phyloP scores from a whole-genome alignment of 2,329 filamentous ascomycete genomes.

The Raffaelea ambrosiae region DNA sequence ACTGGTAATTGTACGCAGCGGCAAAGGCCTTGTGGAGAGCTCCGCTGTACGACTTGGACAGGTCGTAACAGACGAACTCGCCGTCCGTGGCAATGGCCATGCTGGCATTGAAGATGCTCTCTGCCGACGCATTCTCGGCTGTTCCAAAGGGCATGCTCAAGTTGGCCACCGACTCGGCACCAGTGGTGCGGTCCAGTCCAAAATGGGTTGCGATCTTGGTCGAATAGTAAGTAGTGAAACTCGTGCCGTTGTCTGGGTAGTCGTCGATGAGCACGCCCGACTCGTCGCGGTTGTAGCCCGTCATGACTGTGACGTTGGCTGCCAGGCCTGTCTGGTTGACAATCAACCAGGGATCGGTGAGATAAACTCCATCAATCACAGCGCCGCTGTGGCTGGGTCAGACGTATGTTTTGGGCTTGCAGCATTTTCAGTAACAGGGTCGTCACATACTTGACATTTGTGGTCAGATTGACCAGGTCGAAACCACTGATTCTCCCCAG shows the following conservation, averaged over 20 bases:
- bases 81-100: slow-evolving; percentile 21
- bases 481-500: slow-evolving; percentile 18
- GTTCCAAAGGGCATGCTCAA: neutral
- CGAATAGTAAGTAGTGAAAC: slow-evolving; percentile 13
- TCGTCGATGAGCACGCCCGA: slow-evolving; percentile 16
- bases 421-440: neutral
- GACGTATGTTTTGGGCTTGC: neutral
- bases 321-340: slow-evolving; percentile 18
- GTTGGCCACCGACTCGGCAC: neutral
- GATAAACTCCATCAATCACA: slow-evolving; percentile 22
- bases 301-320: slow-evolving; percentile 22
- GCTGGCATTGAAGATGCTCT: slow-evolving; percentile 23
- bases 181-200: slow-evolving; percentile 1
- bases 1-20: slow-evolving; percentile 25
- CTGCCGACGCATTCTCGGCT: slow-evolving; percentile 8
- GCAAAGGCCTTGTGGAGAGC: slow-evolving; percentile 22
- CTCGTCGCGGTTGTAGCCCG: slow-evolving; percentile 27
- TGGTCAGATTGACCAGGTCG: slow-evolving; percentile 19
- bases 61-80: slow-evolving; percentile 24
- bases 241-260: slow-evolving; percentile 12
- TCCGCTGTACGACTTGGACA: slow-evolving; percentile 25
- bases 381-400: slow-evolving; percentile 11
- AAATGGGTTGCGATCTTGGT: slow-evolving; percentile 10
- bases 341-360: slow-evolving; percentile 17
- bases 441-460: slow-evolving; percentile 17